Percentiles rank a stretch among this genome's conserved stretches.
phyloP scores from a whole-genome alignment of 2,329 filamentous ascomycete species.

The Fusarium pseudograminearum region DNA sequence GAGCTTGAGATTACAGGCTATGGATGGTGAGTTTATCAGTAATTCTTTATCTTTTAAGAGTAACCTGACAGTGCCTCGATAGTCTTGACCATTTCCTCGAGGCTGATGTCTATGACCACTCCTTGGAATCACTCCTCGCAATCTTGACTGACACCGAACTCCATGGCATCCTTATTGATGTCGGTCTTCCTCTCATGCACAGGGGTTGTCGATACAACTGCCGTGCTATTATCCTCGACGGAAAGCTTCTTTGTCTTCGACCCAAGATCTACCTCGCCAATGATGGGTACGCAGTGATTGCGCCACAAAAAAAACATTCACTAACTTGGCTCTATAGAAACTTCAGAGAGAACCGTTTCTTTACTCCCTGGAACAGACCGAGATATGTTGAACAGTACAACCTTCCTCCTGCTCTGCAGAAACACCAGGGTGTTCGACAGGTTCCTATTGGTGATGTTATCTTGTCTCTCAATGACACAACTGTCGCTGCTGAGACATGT shows the following conservation, averaged over 20 bases:
- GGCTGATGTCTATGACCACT: constrained; percentile 51
- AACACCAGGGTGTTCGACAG: constrained; percentile 57
- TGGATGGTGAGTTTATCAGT: constrained; percentile 23
- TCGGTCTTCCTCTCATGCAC: constrained; percentile 59
- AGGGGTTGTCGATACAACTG: constrained; percentile 53
- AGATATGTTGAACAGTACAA: constrained; percentile 54
- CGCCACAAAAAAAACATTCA: no score
- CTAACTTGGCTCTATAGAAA: constrained; percentile 24
- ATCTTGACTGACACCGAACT: constrained; percentile 51
- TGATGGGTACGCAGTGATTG: constrained; percentile 61
- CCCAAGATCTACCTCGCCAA: constrained; percentile 79
- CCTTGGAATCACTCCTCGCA: constrained; percentile 49
- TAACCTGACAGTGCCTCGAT: not conserved
- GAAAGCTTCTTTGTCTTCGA: constrained; percentile 76
- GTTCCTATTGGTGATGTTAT: constrained; percentile 58
- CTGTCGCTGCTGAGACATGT: constrained; percentile 57
- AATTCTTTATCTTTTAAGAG: not conserved
- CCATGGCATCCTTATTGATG: constrained; percentile 55
- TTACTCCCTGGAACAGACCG: constrained; percentile 56
- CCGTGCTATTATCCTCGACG: constrained; percentile 60
- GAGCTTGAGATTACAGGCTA: constrained; percentile 61
- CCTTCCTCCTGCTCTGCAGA: constrained; percentile 66
- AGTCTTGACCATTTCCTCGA: constrained; percentile 75
- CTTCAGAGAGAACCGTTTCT: constrained; percentile 56
- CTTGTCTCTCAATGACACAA: constrained; percentile 55